Evolutionary conservation across 2,329 filamentous ascomycete species (phyloP).

Genomic region (Botrytis sinoallii): DNA sequence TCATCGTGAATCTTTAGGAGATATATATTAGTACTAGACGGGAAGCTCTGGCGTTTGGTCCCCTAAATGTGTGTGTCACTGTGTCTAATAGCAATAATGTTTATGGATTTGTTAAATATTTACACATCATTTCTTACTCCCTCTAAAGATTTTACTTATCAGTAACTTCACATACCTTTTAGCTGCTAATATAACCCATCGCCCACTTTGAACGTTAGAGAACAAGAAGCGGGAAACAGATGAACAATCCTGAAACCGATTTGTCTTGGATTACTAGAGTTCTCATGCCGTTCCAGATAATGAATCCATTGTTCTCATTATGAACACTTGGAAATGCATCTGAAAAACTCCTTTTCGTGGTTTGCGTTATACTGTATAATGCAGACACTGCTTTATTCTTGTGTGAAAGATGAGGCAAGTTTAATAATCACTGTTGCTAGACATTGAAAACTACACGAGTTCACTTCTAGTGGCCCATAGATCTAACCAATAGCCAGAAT

Average conservation of each 20-base stretch:
- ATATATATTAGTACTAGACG: background rate
- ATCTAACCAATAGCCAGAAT: background rate
- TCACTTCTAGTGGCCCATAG: background rate
- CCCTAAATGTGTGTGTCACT: background rate
- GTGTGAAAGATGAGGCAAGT: background rate
- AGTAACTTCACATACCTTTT: background rate
- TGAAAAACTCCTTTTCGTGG: background rate
- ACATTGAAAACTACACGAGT: background rate
- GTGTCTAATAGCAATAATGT: background rate
- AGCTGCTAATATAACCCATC: background rate
- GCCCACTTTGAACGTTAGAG: background rate
- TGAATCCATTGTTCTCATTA: background rate
- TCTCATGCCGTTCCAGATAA: background rate
- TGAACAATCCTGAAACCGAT: background rate
- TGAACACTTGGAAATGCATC: background rate
- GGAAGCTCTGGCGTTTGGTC: background rate
- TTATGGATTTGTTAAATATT: rapidly evolving
- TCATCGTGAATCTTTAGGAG: background rate
- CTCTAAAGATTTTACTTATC: background rate
- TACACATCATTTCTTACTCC: too few species aligned
- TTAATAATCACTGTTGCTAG: too few species aligned
- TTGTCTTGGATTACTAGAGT: background rate
- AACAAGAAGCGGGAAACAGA: background rate
- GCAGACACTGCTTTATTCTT: background rate
- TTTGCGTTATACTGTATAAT: background rate